Evolutionary conservation across 2,329 filamentous ascomycete genomes (phyloP).

Genomic region (Nigrospora osmanthi): DNA sequence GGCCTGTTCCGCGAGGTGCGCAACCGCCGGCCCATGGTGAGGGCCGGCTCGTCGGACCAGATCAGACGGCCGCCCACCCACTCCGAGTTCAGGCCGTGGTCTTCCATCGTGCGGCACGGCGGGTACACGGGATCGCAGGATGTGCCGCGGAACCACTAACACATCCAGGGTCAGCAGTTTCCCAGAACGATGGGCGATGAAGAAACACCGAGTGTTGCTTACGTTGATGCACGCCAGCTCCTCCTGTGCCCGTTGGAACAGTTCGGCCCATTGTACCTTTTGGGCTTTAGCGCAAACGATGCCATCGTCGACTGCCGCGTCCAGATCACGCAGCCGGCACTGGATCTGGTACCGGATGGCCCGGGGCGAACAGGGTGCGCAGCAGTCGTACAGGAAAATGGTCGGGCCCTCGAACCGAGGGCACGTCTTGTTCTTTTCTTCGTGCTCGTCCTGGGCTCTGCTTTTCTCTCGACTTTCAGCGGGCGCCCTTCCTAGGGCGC

Average conservation of each 20-base stretch:
- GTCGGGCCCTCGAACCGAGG: not conserved
- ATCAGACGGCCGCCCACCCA: not conserved
- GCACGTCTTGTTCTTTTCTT: too few species aligned
- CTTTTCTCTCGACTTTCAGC: too few species aligned
- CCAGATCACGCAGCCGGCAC: not conserved
- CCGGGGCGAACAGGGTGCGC: not conserved
- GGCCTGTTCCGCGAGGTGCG: not conserved
- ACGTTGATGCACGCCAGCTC: not conserved
- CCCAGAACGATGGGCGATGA: too few species aligned
- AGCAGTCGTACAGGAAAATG: not conserved
- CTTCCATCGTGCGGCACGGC: not conserved
- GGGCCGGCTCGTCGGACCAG: not conserved
- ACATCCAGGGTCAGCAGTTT: too few species aligned
- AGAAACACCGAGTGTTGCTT: too few species aligned
- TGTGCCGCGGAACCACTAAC: not conserved
- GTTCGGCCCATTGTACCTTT: not conserved
- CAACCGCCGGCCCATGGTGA: not conserved
- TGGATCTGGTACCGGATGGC: not conserved
- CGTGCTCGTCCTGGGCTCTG: too few species aligned
- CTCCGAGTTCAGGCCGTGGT: not conserved
- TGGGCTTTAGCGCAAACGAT: too few species aligned
- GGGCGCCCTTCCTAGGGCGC: not conserved
- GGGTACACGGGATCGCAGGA: not conserved
- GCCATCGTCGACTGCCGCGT: not conserved
- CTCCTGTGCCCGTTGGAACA: not conserved